Evolutionary conservation across 306 rosid species (phyloP).

Genomic region (barrel medic (Medicago truncatula)): DNA sequence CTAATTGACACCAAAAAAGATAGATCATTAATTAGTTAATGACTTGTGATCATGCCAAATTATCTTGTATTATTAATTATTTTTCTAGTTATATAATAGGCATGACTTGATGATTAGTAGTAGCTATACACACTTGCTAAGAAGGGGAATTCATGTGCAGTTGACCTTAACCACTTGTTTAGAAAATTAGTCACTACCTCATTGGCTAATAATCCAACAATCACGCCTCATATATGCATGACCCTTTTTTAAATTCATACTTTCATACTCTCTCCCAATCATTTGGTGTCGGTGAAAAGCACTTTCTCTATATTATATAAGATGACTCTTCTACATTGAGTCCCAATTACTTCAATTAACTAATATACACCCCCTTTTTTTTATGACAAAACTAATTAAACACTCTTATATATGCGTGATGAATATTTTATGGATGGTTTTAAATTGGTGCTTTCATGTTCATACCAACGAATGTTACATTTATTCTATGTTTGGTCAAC

Average conservation of each 20-base stretch:
- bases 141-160: conserved; percentile 58
- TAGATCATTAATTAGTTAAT: neutral
- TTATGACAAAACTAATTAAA: conserved; percentile 1
- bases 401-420: neutral
- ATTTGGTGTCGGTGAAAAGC: conserved; percentile 49
- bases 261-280: conserved; percentile 49
- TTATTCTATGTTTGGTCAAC: conserved; percentile 26
- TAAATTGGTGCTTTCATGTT: conserved; percentile 16
- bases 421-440: neutral
- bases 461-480: neutral
- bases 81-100: neutral
- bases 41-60: conserved; percentile 43
- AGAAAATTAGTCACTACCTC: conserved; percentile 45
- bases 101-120: conserved; percentile 32
- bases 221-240: conserved; percentile 56
- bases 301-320: neutral
- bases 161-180: conserved; percentile 62
- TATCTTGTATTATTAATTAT: conserved; percentile 33
- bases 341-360: conserved; percentile 21
- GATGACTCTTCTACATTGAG: neutral
- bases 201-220: conserved; percentile 60
- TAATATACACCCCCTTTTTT: neutral
- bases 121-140: conserved; percentile 29
- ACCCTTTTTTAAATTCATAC: conserved; percentile 44
- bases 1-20: too few relatives aligned